Evolutionary conservation across 2,329 filamentous ascomycete species (phyloP).

Genomic region (Xylariaceae sp.): DNA sequence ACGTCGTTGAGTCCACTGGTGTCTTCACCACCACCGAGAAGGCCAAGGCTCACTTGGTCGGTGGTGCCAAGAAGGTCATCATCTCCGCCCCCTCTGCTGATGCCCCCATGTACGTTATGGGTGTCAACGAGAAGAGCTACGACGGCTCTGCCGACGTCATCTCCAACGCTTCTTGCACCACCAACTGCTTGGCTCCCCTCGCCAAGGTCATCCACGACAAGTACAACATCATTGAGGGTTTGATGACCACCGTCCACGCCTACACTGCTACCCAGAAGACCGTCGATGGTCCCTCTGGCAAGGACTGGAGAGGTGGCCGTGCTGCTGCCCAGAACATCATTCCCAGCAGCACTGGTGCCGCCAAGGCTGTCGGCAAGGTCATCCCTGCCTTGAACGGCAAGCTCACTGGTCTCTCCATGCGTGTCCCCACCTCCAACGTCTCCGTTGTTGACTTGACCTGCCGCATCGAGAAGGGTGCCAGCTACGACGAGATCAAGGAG

Average conservation of each 20-base stretch:
- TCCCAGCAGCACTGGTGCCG: constrained; percentile 96
- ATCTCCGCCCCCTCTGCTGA: constrained; percentile 90
- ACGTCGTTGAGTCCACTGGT: constrained; percentile 96
- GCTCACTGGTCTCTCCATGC: constrained; percentile 99
- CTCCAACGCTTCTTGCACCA: constrained; percentile 99
- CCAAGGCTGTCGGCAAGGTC: constrained; percentile 99
- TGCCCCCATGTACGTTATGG: constrained; percentile 99
- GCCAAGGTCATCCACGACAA: constrained; percentile 99
- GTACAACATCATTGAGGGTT: constrained; percentile 93
- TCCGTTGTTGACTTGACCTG: constrained; percentile 96
- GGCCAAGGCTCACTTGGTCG: constrained; percentile 88
- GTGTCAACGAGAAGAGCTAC: constrained; percentile 95
- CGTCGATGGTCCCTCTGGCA: constrained; percentile 92
- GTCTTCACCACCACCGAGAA: constrained; percentile 99
- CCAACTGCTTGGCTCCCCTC: constrained; percentile 98
- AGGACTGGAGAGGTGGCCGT: constrained; percentile 99
- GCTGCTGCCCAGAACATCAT: constrained; percentile 99
- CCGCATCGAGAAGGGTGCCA: constrained; percentile 85
- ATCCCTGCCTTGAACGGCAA: constrained; percentile 97
- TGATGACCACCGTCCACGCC: constrained; percentile 99
- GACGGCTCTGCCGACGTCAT: constrained; percentile 86
- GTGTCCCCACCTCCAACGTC: constrained; percentile 97
- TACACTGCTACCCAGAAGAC: constrained; percentile 99
- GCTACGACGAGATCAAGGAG: constrained; percentile 88
- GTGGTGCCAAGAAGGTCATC: constrained; percentile 96